phyloP scores from a whole-genome alignment of 495 filamentous ascomycete genomes.

The Bathelium albidoporum region DNA sequence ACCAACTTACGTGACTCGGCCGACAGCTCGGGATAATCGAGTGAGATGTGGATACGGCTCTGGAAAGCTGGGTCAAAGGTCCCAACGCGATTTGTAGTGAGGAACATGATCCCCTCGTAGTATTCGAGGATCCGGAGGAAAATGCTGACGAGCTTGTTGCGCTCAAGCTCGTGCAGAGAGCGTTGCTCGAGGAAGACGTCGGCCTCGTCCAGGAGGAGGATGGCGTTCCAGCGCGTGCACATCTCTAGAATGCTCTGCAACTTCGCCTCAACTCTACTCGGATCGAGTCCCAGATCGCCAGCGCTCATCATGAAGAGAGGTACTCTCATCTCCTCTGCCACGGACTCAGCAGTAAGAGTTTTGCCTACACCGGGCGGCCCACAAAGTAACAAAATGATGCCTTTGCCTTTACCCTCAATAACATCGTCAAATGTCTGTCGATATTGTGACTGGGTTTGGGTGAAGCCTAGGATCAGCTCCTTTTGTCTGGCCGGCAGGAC shows the following conservation, averaged over 20 bases:
- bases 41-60: conserved; percentile 34
- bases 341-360: conserved; percentile 32
- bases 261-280: conserved; percentile 26
- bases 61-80: conserved; percentile 34
- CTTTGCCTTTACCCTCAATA: conserved; percentile 41
- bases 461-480: conserved; percentile 43
- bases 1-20: conserved; percentile 22
- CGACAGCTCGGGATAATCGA: conserved; percentile 32
- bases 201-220: conserved; percentile 53
- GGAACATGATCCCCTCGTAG: conserved; percentile 53
- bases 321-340: conserved; percentile 32
- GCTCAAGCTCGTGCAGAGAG: conserved; percentile 29
- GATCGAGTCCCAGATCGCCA: conserved; percentile 31
- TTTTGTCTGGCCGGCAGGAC: conserved; percentile 37
- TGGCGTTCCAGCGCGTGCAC: conserved; percentile 34
- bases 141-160: conserved; percentile 35
- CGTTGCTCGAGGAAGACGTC: conserved; percentile 54
- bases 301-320: conserved; percentile 34
- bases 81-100: conserved; percentile 34
- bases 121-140: conserved; percentile 46
- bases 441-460: conserved; percentile 36
- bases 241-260: conserved; percentile 33
- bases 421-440: conserved; percentile 41
- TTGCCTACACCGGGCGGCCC: conserved; percentile 34
- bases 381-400: conserved; percentile 32